Conservation (phyloP, 345 rosid species). For the Heritiera littoralis region DNA sequence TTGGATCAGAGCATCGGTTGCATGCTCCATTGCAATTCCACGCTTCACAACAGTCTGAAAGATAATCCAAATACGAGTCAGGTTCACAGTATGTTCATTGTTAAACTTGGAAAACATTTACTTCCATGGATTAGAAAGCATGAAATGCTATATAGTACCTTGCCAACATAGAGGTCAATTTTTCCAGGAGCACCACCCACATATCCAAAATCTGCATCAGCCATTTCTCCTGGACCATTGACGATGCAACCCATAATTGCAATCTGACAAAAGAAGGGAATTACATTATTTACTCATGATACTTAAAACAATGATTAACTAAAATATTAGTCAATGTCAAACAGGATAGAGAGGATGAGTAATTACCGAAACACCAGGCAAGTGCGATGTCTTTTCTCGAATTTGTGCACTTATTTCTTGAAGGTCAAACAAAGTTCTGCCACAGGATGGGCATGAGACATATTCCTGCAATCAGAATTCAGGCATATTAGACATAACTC, state of each 20-base stretch:
- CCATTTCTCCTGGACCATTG: constrained; percentile 99
- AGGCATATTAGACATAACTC: constrained; percentile 8
- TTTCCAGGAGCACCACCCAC: constrained; percentile 98
- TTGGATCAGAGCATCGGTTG: constrained; percentile 86
- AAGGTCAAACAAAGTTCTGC: constrained; percentile 94
- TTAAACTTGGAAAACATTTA: neutral
- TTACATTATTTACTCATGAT: neutral
- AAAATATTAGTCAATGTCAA: neutral
- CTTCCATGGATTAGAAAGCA: neutral
- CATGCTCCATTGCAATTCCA: constrained; percentile 81
- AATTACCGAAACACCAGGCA: constrained; percentile 95
- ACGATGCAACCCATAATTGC: constrained; percentile 99
- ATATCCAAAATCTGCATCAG: constrained; percentile 97
- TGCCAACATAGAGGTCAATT: constrained; percentile 95
- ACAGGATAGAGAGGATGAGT: constrained; percentile 15
- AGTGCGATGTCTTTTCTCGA: constrained; percentile 84
- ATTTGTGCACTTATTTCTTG: constrained; percentile 96
- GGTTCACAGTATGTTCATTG: neutral
- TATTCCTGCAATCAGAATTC: constrained; percentile 63
- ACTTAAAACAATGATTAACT: neutral
- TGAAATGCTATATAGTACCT: constrained; percentile 46
- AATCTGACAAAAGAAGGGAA: constrained; percentile 44
- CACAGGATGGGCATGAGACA: constrained; percentile 96
- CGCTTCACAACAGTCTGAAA: constrained; percentile 94
- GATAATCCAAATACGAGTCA: constrained; percentile 12